These are phyloP conservation scores for Nelumbo lutea DNA, from an alignment of 164 flowering plant genomes.

Conservation along the genomic window DNA sequence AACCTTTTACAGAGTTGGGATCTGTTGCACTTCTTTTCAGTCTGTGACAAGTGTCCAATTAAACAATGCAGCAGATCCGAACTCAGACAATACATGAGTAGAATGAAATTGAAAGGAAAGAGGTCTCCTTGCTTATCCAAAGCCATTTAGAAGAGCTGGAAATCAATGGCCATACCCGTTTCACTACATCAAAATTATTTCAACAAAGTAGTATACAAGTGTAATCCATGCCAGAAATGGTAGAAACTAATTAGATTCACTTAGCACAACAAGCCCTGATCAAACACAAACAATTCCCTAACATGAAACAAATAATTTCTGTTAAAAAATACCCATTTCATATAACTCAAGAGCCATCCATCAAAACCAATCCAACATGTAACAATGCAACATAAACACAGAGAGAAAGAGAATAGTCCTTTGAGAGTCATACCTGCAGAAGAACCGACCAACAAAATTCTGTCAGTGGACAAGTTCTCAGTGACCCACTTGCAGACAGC, in stretches of 20 bases:
- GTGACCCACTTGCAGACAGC: constrained; percentile 66
- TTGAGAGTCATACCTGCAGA: constrained; percentile 53
- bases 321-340: neutral
- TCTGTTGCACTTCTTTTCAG: no score
- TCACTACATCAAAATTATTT: neutral
- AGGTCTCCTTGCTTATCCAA: no score
- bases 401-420: neutral
- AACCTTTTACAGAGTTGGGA: no score
- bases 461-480: constrained; percentile 31
- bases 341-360: neutral
- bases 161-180: neutral
- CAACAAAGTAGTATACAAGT: neutral
- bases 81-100: no score
- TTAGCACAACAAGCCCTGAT: neutral
- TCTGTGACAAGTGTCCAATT: no score
- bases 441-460: constrained; percentile 72
- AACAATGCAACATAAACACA: neutral
- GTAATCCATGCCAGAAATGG: neutral
- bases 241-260: no score
- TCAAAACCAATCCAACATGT: neutral
- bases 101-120: no score
- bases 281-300: neutral
- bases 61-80: no score
- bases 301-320: neutral
- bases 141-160: no score